Conservation (phyloP, 352 stramenopile genomes). For the Globisporangium viniferum region DNA sequence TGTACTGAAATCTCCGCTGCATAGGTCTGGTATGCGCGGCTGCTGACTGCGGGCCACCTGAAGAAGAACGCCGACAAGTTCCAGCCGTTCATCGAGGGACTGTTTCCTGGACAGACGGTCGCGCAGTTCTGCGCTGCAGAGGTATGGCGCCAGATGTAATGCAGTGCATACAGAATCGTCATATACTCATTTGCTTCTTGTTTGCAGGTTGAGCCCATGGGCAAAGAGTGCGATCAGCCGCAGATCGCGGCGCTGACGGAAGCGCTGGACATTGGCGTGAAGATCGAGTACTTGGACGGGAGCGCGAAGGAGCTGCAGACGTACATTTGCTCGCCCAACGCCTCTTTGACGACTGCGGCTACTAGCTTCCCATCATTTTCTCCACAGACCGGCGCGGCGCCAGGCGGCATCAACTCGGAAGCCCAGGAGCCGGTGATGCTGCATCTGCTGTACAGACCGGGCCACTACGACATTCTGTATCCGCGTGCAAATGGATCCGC, state of each 20-base stretch:
- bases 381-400: background rate
- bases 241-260: slow-evolving; percentile 92
- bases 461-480: slow-evolving; percentile 96
- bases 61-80: slow-evolving; percentile 89
- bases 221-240: slow-evolving; percentile 92
- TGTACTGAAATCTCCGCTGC: background rate
- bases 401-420: background rate
- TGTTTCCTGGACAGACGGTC: slow-evolving; percentile 77
- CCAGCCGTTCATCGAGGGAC: slow-evolving; percentile 87
- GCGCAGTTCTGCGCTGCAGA: slow-evolving; percentile 82
- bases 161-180: background rate
- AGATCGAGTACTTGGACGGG: slow-evolving; percentile 94
- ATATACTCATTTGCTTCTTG: background rate
- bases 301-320: slow-evolving; percentile 53
- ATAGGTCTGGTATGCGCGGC: slow-evolving; percentile 84
- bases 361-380: slow-evolving; percentile 5
- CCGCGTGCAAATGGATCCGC: slow-evolving; percentile 18
- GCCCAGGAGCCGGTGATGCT: slow-evolving; percentile 36
- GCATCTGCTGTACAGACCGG: slow-evolving; percentile 91
- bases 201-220: slow-evolving; percentile 89
- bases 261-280: slow-evolving; percentile 83
- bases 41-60: slow-evolving; percentile 80
- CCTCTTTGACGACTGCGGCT: background rate
- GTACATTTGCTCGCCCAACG: slow-evolving; percentile 52
- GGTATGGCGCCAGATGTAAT: slow-evolving; percentile 23